These are phyloP conservation scores for Fagus crenata DNA, from an alignment of 306 rosid species.

Conservation along the genomic window DNA sequence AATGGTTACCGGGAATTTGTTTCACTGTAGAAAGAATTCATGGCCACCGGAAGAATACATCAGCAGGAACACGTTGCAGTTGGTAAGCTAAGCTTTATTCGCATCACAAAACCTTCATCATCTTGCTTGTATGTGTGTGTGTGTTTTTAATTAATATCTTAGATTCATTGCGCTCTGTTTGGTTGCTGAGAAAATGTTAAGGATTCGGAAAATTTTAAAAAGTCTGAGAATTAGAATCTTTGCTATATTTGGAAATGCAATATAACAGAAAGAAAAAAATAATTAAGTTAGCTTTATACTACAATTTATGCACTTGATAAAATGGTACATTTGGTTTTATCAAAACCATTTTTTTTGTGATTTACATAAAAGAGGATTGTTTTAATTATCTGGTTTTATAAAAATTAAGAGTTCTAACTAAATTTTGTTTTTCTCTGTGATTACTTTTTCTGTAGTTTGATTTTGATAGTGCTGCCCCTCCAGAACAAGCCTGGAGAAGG, in stretches of 20 bases:
- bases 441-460: constrained; percentile 60
- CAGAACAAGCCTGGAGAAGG: constrained; percentile 98
- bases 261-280: not conserved
- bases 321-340: not conserved
- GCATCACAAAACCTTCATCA: too few species aligned
- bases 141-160: not conserved
- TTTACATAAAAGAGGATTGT: not conserved
- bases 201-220: not conserved
- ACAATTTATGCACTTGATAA: not conserved
- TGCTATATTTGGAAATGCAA: constrained; percentile 12
- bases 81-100: constrained; percentile 41
- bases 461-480: constrained; percentile 94
- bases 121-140: not conserved
- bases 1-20: constrained; percentile 73
- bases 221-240: constrained; percentile 1
- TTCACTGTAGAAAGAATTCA: constrained; percentile 83
- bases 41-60: constrained; percentile 96
- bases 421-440: constrained; percentile 9
- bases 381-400: not conserved
- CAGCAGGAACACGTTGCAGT: constrained; percentile 67
- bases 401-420: constrained; percentile 8
- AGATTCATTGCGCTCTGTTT: constrained; percentile 9
- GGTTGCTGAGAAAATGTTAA: constrained; percentile 24
- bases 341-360: not conserved
- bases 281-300: not conserved